Evolutionary conservation across 768 basidiomycete genomes (phyloP), one percentile per base, ranked within the genome.

Genomic region (Amanita fuliginea): DNA sequence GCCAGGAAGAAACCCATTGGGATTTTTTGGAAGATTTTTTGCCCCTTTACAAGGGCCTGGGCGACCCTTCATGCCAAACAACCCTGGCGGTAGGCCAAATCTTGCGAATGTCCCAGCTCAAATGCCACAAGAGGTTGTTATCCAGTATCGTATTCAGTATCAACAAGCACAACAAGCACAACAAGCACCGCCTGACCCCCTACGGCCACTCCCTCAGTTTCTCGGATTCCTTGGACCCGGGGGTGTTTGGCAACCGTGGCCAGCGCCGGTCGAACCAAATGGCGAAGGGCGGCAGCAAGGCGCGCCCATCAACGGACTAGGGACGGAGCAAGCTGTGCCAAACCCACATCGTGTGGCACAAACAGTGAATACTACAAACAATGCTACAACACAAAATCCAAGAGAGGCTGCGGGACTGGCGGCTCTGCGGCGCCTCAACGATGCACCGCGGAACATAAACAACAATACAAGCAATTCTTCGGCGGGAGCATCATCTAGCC

Each of bases 221-320:
- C 57, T 68, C 51, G 83, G 84, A 10, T 84, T 86, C 55, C 68
- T 71, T 34, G 82, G 80, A 7, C 83, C 81, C 7, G 75, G 73
- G 32, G 77, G 75, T 16, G 71, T 64, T n/a, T 85, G 81, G 80
- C 78, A 78, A 49, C 74, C 72, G 19, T 86, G 82, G 83, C 74
- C 73, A 36, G 60, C 63, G 28, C 67, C 67, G 45, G 66, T 57
- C 6, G 66, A 54, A 37, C 22, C 46, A 33, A 44, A 46, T 35
- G 52, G 51, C 21, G 19, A 33, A 42, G 41, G 49, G 44, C 43
- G 22, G 6, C 44, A 40, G 5, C 11, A 49, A 47, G 19, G n/a
- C 39, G 36, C 32, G 32, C 21, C 47, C 51, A 6, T 14, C 43
- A 6, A 16, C 52, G 43, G 16, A 43, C 26, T 24, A 21, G 39